Percentiles rank a stretch among this genome's conserved stretches.
Evolutionary conservation across 1,139 yeast species (phyloP).

Genomic region (Sugiyamaella grinbergsii): DNA sequence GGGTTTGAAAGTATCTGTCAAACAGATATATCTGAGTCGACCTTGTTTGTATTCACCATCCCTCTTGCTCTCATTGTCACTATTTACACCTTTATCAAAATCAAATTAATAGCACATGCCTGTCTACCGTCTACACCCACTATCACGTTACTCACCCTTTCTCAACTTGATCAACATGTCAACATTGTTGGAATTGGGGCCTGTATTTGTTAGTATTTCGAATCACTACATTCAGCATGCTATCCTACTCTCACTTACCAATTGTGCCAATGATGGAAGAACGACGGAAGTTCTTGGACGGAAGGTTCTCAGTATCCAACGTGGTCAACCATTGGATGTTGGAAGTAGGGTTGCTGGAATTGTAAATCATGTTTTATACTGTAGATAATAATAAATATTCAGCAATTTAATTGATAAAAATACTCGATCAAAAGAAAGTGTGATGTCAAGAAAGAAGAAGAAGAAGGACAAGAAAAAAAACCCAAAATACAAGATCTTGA

Average conservation of each 20-base stretch:
- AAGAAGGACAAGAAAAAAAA: slow-evolving; percentile 15
- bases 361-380: slow-evolving; percentile 34
- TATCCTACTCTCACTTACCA: slow-evolving; percentile 47
- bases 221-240: neutral
- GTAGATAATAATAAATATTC: neutral
- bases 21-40: no score
- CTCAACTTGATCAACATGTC: slow-evolving; percentile 85
- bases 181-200: slow-evolving; percentile 91
- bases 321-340: slow-evolving; percentile 77
- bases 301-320: slow-evolving; percentile 75
- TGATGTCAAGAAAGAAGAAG: neutral
- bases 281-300: slow-evolving; percentile 86
- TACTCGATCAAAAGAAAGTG: neutral
- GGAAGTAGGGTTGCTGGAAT: slow-evolving; percentile 40
- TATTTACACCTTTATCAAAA: neutral
- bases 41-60: no score
- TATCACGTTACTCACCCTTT: slow-evolving; percentile 48
- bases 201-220: slow-evolving; percentile 24
- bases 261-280: slow-evolving; percentile 97
- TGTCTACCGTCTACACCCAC: neutral
- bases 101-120: neutral
- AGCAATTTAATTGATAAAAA: neutral
- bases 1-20: no score
- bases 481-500: slow-evolving; percentile 1
- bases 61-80: no score